phyloP scores from a whole-genome alignment of 176 grass and related monocot genomes.

The Triticum urartu region DNA sequence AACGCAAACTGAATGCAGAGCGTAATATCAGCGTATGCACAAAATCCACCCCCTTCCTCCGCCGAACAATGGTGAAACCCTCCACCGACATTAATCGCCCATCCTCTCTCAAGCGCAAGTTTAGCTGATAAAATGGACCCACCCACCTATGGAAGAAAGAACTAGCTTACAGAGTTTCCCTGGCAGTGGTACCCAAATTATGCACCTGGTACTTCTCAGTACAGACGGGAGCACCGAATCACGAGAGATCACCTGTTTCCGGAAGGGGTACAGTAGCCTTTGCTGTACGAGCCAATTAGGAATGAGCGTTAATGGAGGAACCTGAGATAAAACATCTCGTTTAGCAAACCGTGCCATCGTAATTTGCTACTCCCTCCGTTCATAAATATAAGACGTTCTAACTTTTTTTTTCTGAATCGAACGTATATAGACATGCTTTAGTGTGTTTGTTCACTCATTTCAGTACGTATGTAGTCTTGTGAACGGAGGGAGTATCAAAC shows the following conservation, averaged over 20 bases:
- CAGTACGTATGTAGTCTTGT: too few relatives aligned
- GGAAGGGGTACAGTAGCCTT: slow-evolving; percentile 71
- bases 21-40: slow-evolving; percentile 73
- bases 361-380: neutral
- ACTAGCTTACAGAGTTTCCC: neutral
- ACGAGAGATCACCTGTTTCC: slow-evolving; percentile 60
- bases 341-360: neutral
- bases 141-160: slow-evolving; percentile 48
- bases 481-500: neutral
- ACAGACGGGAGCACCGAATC: slow-evolving; percentile 12
- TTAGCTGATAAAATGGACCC: slow-evolving; percentile 83
- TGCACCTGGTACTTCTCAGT: neutral
- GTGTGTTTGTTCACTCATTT: too few relatives aligned
- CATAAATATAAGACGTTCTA: too few relatives aligned
- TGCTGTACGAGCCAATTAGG: slow-evolving; percentile 77
- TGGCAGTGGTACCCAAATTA: neutral
- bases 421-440: too few relatives aligned
- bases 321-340: slow-evolving; percentile 32
- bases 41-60: slow-evolving; percentile 78
- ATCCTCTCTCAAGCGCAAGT: slow-evolving; percentile 82
- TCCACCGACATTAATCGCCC: slow-evolving; percentile 88
- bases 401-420: too few relatives aligned
- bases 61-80: slow-evolving; percentile 97
- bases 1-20: slow-evolving; percentile 75
- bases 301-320: slow-evolving; percentile 67